Base-by-base conservation (phyloP, 164 flowering plant genomes). In the Sedum album region DNA sequence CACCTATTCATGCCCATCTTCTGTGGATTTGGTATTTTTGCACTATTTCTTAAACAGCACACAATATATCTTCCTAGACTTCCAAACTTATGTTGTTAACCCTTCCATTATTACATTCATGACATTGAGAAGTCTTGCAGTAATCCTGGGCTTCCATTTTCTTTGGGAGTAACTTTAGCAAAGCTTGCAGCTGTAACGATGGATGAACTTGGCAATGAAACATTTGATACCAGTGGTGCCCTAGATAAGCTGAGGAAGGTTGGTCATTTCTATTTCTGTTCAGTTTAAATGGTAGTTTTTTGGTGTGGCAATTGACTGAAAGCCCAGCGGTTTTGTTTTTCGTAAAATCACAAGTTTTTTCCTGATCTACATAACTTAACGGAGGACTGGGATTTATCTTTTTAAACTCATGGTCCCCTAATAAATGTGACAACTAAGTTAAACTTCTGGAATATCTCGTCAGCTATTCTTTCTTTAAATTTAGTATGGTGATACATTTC, bases 191-290 rank as follows among this genome's bases (percentile, higher is more conserved):
- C 99, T 49, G 91, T 92, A 65, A 95, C 99, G 20, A 88, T 81
- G 88, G 99, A 95, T 79, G 99, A 95, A 72, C 86, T 81, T 30
- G 99, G 94, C 7, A 92, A 92, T 81, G 99, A 95, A 78, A 95
- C 96, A 15, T 95, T 95, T 81, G 99, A 91, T 73, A 86, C 97
- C 7, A 95, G 99, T 82, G 97, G 97, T 68, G 97, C 96, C 67
- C 71, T 92, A 64, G 99, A 95, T 82, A 90, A 83, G 71, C 74
- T 95, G 78, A 85, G 96, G 62, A 95, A 95, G 97, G 99, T 95
- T 26, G 72, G 77, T 60, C 42, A 17, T 66, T 71, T 69, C 42
- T 31, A 4, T 36, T 11, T 33, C 30, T 65, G 15, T 23, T 65
- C 46, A 36, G 23, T 13, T 65, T 65, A 20, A 65, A 28, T 36